A percentile compares a stretch with the other conserved stretches of the same genome.
Conservation (phyloP, 768 basidiomycete species). For the Boletus reticuloceps region DNA sequence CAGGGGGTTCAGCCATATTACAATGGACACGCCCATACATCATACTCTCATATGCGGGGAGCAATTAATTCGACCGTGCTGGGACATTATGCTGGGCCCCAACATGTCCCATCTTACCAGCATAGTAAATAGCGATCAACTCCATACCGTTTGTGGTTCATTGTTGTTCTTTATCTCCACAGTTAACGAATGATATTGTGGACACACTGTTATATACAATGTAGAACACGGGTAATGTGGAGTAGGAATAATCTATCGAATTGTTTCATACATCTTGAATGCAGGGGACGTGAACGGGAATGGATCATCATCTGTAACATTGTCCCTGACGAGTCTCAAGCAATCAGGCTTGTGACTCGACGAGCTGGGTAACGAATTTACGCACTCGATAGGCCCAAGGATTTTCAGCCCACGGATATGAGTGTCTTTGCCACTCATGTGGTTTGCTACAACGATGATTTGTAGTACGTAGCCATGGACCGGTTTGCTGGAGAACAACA, state of each 20-base stretch:
- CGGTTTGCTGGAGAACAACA: slow-evolving; percentile 58
- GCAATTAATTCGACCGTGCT: slow-evolving; percentile 14
- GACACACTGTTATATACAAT: slow-evolving; percentile 16
- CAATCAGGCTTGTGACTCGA: not conserved
- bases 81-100: slow-evolving; percentile 26
- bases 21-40: slow-evolving; percentile 20
- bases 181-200: slow-evolving; percentile 8
- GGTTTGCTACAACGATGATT: slow-evolving; percentile 86
- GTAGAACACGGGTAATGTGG: slow-evolving; percentile 29
- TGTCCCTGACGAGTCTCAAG: slow-evolving; percentile 35
- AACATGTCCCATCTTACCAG: slow-evolving; percentile 29
- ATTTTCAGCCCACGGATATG: slow-evolving; percentile 90
- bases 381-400: slow-evolving; percentile 83
- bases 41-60: slow-evolving; percentile 30
- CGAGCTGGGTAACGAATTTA: not conserved
- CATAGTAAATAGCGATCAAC: slow-evolving; percentile 23
- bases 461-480: slow-evolving; percentile 89
- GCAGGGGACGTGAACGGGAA: slow-evolving; percentile 62
- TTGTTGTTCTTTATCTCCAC: slow-evolving; percentile 2
- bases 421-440: slow-evolving; percentile 98
- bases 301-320: slow-evolving; percentile 57
- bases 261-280: slow-evolving; percentile 77
- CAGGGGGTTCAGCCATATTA: slow-evolving; percentile 29
- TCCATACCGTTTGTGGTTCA: not conserved
- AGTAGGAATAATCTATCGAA: slow-evolving; percentile 48